These are phyloP conservation scores for Debaryomycetaceae sp. DNA, from an alignment of 1,139 yeast species.

Conservation along the genomic window DNA sequence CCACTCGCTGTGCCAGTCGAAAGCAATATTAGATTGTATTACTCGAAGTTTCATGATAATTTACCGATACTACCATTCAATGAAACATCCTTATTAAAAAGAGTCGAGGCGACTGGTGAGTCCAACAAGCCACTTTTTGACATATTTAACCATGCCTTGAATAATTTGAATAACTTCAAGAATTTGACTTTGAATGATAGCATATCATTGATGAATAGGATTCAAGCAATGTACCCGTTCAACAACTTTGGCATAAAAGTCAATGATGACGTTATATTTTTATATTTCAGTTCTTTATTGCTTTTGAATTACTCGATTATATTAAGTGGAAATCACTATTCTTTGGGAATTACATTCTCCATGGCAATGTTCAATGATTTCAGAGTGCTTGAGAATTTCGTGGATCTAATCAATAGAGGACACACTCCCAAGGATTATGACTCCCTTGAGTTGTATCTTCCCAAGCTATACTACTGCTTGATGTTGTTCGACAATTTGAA, in stretches of 20 bases:
- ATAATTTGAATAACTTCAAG: constrained; percentile 42
- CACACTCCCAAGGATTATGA: constrained; percentile 22
- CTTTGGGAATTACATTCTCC: constrained; percentile 52
- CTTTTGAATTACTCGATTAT: constrained; percentile 55
- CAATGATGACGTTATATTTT: constrained; percentile 30
- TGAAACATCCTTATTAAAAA: constrained; percentile 27
- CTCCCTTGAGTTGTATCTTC: constrained; percentile 39
- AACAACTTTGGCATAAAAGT: constrained; percentile 17
- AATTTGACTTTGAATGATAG: constrained; percentile 25
- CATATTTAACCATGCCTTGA: constrained; percentile 50
- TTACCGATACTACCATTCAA: constrained; percentile 59
- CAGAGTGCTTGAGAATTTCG: constrained; percentile 43
- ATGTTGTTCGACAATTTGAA: constrained; percentile 54
- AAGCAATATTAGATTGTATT: constrained; percentile 37
- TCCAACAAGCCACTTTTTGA: constrained; percentile 41
- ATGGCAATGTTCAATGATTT: constrained; percentile 59
- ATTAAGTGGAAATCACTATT: constrained; percentile 55
- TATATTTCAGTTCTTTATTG: constrained; percentile 45
- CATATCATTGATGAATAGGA: constrained; percentile 35
- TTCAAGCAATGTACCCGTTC: constrained; percentile 45
- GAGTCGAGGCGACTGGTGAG: constrained; percentile 20
- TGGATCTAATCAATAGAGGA: constrained; percentile 7
- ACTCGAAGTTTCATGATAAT: constrained; percentile 48
- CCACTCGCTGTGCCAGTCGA: constrained; percentile 8
- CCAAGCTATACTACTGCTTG: constrained; percentile 48